These are phyloP conservation scores for Akanthomyces muscarius DNA, from an alignment of 2,329 filamentous ascomycete species.

Conservation along the genomic window DNA sequence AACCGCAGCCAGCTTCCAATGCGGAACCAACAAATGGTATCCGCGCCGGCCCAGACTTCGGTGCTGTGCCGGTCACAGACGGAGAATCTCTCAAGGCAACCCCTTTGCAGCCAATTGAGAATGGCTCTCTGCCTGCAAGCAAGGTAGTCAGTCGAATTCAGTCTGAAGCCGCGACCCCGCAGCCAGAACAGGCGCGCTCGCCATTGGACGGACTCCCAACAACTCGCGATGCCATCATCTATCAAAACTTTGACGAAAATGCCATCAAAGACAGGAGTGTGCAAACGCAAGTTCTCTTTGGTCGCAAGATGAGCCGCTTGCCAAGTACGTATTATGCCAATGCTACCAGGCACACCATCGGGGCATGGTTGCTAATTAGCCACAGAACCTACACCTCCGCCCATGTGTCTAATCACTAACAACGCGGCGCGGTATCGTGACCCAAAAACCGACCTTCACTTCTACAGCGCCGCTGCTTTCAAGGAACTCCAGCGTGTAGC, in stretches of 20 bases:
- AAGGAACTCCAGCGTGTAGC: slow-evolving; percentile 73
- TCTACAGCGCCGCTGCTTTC: slow-evolving; percentile 75
- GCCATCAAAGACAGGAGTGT: slow-evolving; percentile 53
- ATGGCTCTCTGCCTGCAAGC: neutral
- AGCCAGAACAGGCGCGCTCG: slow-evolving; percentile 23
- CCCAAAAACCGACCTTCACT: slow-evolving; percentile 77
- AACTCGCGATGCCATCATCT: slow-evolving; percentile 54
- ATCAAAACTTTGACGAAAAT: slow-evolving; percentile 56
- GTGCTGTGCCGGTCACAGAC: neutral
- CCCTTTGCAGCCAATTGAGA: neutral
- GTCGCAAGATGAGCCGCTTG: slow-evolving; percentile 54
- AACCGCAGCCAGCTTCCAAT: neutral
- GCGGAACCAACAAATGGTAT: neutral
- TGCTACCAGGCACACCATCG: slow-evolving; percentile 16
- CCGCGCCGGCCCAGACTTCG: neutral
- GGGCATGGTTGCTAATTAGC: neutral
- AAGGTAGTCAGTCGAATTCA: slow-evolving; percentile 15
- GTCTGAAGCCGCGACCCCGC: slow-evolving; percentile 21
- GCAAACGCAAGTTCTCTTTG: slow-evolving; percentile 57
- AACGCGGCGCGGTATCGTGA: slow-evolving; percentile 79
- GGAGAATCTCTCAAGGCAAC: neutral
- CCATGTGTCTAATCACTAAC: slow-evolving; percentile 78
- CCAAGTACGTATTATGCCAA: slow-evolving; percentile 40
- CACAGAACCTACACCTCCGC: slow-evolving; percentile 46
- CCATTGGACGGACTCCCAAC: slow-evolving; percentile 34